Evolutionary conservation across 2,329 filamentous ascomycete species (phyloP), one percentile per base, ranked within the genome.

Genomic region (Colletotrichum lupini): DNA sequence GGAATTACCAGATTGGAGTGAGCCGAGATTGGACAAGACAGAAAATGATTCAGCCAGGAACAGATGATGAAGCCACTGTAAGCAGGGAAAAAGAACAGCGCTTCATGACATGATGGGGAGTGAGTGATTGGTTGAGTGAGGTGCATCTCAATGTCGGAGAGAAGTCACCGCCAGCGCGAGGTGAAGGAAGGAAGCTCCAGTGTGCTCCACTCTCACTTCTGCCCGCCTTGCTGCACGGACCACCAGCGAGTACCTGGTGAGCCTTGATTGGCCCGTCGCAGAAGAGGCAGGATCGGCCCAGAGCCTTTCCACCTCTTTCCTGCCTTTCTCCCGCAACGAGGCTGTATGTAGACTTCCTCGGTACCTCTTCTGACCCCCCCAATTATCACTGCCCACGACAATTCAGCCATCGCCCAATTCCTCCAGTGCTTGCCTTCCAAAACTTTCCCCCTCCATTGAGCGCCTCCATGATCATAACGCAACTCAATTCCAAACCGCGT

Each of bases 391-490:
- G 42, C 42, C 42, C 42, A 49, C 19, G 42, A 49, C 42, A 49
- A 22, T 49, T 49, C 42, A 49, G 35, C 53, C 60, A 52, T 65
- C 60, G 35, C 26, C 32, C 28, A 52, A 32, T 55, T 42, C 59
- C 19, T 32, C 67, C 30, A 60, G 24, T 52, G 28, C 11, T 52
- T n/a, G 9, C 5, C 12, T 28, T 7, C 24, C 19, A 46, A 35
- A 24, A 30, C n/a, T n/a, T 24, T 8, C 22, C 9, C 5, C 4
- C 16, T 28, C 32, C 52, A 65, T 57, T 28, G 52, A 49, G 32
- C 19, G 62, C 62, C 52, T 68, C 58, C 63, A 67, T 68, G 42
- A 61, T 7, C 28, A 46, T 28, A 61, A 52, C 26, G 16, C 42
- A 49, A 26, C 32, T 53, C 28, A 55, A 37, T 62, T 16, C 16